Evolutionary conservation across 202 grass and related monocot genomes (phyloP).

Genomic region (Carex sylvatica): DNA sequence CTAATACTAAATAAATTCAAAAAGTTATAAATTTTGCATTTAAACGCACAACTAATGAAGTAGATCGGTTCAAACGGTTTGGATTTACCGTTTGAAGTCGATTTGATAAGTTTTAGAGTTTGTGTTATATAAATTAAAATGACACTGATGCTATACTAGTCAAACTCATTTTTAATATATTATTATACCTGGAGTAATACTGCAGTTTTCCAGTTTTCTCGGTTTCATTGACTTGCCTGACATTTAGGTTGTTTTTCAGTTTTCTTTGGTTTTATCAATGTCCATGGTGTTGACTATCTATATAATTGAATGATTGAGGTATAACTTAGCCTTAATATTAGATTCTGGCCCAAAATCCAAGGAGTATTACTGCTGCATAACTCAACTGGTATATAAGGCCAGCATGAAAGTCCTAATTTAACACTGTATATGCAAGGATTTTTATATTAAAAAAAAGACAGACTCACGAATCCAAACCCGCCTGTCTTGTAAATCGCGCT

Average conservation of each 20-base stretch:
- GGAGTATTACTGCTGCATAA: neutral
- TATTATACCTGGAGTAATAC: neutral
- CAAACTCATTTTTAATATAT: neutral
- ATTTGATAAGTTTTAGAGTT: too few species aligned
- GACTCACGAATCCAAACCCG: conserved; percentile 46
- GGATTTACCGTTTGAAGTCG: too few species aligned
- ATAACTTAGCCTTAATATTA: neutral
- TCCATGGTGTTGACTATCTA: neutral
- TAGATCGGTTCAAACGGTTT: too few species aligned
- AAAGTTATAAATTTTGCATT: too few species aligned
- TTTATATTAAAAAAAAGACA: neutral
- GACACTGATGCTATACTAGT: too few species aligned
- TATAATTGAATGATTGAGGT: neutral
- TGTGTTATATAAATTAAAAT: too few species aligned
- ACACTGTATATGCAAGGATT: neutral
- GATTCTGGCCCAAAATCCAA: neutral
- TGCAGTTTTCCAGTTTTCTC: neutral
- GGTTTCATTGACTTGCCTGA: neutral
- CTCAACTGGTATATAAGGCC: neutral
- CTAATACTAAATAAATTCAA: too few species aligned
- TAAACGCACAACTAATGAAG: too few species aligned
- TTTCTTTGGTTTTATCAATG: neutral
- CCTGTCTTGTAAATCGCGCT: conserved; percentile 33
- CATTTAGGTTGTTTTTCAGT: neutral
- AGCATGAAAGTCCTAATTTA: neutral